A percentile compares a stretch with the other conserved stretches of the same genome.
Conservation (phyloP, 176 grass and related monocot genomes). For the Bolboschoenus planiculmis region DNA sequence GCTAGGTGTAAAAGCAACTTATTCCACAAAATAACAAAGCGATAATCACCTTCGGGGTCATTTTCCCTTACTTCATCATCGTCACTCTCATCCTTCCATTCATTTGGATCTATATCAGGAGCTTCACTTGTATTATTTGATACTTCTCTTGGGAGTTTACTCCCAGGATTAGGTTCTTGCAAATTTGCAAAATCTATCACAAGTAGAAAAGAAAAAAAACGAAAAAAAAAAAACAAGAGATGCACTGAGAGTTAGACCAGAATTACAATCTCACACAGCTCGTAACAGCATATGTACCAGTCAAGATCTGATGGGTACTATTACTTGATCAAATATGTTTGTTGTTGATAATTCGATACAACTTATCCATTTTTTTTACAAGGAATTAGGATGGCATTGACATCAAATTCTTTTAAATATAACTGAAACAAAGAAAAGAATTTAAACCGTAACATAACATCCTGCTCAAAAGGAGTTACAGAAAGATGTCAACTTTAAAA, state of each 20-base stretch:
- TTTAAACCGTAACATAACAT: background rate
- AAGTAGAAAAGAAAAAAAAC: background rate
- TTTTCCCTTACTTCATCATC: background rate
- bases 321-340: background rate
- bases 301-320: background rate
- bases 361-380: background rate
- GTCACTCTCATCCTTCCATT: background rate
- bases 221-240: background rate
- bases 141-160: background rate
- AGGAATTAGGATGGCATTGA: background rate
- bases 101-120: background rate
- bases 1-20: background rate
- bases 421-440: background rate
- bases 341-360: background rate
- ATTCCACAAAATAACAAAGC: background rate
- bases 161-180: background rate
- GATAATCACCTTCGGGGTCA: conserved; percentile 4
- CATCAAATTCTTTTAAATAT: background rate
- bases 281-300: background rate
- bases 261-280: background rate
- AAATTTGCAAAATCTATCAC: conserved; percentile 1
- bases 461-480: background rate
- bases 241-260: background rate
- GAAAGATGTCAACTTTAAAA: background rate
- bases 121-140: background rate